A percentile compares a stretch with the other conserved stretches of the same genome.
phyloP scores from a whole-genome alignment of 2,329 filamentous ascomycete genomes.

The Penicillium freii region DNA sequence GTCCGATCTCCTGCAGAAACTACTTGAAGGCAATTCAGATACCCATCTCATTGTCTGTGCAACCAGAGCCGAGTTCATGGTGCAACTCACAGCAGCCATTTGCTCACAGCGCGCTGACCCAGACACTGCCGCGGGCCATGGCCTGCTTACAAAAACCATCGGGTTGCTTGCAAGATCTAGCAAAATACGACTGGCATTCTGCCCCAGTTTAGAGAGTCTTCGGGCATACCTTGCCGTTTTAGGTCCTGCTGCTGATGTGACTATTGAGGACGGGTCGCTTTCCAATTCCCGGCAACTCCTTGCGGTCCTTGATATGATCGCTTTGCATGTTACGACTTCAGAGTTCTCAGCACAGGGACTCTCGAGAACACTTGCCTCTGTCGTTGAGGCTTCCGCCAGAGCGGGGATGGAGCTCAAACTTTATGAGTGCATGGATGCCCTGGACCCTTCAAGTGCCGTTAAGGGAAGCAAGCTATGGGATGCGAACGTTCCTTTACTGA shows the following conservation, averaged over 20 bases:
- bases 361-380: constrained; percentile 44
- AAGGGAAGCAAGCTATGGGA: constrained; percentile 42
- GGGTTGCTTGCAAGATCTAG: constrained; percentile 66
- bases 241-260: background rate
- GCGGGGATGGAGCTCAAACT: constrained; percentile 36
- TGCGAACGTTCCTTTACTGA: constrained; percentile 62
- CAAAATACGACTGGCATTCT: constrained; percentile 69
- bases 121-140: constrained; percentile 26
- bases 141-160: constrained; percentile 63
- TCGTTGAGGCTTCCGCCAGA: constrained; percentile 38
- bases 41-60: constrained; percentile 71
- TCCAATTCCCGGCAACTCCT: constrained; percentile 26
- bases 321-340: constrained; percentile 43
- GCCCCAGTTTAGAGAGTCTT: constrained; percentile 71
- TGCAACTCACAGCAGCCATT: constrained; percentile 55
- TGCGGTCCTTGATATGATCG: constrained; percentile 42
- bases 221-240: constrained; percentile 70
- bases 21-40: constrained; percentile 57
- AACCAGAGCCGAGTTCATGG: constrained; percentile 62
- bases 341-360: constrained; percentile 51
- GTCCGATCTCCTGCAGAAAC: constrained; percentile 59
- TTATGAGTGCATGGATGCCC: constrained; percentile 41
- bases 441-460: constrained; percentile 30
- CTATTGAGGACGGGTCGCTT: background rate
- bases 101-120: constrained; percentile 22